These are phyloP conservation scores for Erythrophleum ivorense DNA, from an alignment of 331 rosid species.

Conservation along the genomic window DNA sequence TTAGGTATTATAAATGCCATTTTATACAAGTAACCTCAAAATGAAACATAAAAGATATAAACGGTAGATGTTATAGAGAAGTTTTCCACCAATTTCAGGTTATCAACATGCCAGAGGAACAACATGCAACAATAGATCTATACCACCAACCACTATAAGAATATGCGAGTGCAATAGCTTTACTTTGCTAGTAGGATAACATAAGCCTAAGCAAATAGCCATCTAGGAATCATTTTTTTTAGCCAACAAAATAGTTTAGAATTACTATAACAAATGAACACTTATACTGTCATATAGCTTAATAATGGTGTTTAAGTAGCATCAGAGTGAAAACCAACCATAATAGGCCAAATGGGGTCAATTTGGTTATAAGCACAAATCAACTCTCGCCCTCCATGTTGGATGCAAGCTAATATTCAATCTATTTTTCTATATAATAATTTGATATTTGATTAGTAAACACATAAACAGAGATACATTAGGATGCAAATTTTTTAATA, in stretches of 20 bases:
- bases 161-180: background rate
- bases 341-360: background rate
- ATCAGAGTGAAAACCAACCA: constrained; percentile 2
- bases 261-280: background rate
- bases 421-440: background rate
- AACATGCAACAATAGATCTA: background rate
- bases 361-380: background rate
- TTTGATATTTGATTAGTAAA: background rate
- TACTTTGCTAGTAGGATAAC: too few relatives aligned
- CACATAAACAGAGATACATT: background rate
- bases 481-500: background rate
- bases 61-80: background rate
- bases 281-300: background rate
- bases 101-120: background rate
- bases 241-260: background rate
- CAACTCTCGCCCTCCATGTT: background rate
- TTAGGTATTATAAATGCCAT: too few relatives aligned
- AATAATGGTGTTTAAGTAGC: too few relatives aligned
- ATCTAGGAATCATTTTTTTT: too few relatives aligned
- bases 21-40: background rate
- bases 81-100: background rate
- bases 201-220: too few relatives aligned
- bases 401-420: too few relatives aligned
- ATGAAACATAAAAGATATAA: background rate
- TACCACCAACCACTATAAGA: background rate